Evolutionary conservation across 306 rosid genomes (phyloP).

Genomic region (Geum urbanum): DNA sequence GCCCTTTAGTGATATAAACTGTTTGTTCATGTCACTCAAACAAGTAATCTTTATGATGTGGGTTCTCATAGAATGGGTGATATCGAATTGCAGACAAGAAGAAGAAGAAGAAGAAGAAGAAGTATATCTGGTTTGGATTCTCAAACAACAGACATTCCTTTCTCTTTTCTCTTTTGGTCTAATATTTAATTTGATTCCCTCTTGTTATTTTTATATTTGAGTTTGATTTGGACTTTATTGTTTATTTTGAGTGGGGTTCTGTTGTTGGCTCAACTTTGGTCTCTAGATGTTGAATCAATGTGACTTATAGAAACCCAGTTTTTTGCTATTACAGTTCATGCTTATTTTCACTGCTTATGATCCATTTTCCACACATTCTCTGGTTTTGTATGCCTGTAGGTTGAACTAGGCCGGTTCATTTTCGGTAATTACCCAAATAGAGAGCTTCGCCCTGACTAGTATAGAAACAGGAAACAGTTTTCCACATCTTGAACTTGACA

Average conservation of each 20-base stretch:
- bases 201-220: conserved; percentile 29
- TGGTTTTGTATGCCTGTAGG: not conserved
- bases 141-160: conserved; percentile 18
- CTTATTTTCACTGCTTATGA: conserved; percentile 2
- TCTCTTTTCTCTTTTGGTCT: conserved; percentile 17
- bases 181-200: conserved; percentile 22
- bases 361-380: not conserved
- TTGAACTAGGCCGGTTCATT: not conserved
- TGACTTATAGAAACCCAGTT: conserved; percentile 24
- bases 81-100: conserved; percentile 23
- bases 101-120: not conserved
- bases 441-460: not conserved
- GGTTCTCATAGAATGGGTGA: not conserved
- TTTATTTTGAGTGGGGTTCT: conserved; percentile 26
- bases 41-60: not conserved
- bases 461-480: not conserved
- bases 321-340: not conserved
- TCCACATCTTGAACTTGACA: not conserved
- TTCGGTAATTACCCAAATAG: not conserved
- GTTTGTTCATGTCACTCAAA: not conserved
- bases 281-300: conserved; percentile 20
- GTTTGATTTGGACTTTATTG: conserved; percentile 8
- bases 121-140: conserved; percentile 33
- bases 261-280: conserved; percentile 23
- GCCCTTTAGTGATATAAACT: too few relatives aligned